These are phyloP conservation scores for Bathelium albidoporum DNA, from an alignment of 495 filamentous ascomycete genomes.

Conservation along the genomic window DNA sequence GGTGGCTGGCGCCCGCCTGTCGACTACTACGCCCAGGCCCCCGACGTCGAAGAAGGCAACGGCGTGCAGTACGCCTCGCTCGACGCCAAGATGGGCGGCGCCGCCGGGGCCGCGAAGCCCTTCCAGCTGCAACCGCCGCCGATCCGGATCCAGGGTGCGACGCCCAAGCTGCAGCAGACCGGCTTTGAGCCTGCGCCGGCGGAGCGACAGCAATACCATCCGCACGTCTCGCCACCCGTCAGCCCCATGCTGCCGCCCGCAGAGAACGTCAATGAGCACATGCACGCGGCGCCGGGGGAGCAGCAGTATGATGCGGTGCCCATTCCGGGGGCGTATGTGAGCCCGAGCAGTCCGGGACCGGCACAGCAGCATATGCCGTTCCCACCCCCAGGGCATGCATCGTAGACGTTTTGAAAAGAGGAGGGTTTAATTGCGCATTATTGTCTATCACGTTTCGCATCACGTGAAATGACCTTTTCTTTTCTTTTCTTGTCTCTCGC, in stretches of 20 bases:
- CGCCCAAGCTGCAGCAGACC: conserved; percentile 52
- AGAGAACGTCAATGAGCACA: conserved; percentile 31
- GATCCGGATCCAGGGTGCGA: conserved; percentile 62
- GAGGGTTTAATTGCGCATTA: not conserved
- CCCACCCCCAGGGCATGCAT: not conserved
- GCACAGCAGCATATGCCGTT: conserved; percentile 4
- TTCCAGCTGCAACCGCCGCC: conserved; percentile 84
- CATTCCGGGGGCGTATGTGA: conserved; percentile 52
- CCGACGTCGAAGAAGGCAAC: conserved; percentile 43
- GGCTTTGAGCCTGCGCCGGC: conserved; percentile 34
- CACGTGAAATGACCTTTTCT: not conserved
- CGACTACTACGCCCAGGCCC: conserved; percentile 19
- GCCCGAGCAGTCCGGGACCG: conserved; percentile 13
- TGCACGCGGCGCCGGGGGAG: conserved; percentile 50
- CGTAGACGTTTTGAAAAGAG: not conserved
- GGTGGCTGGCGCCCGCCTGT: conserved; percentile 30
- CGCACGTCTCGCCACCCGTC: conserved; percentile 16
- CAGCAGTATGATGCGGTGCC: conserved; percentile 56
- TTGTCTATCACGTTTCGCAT: not conserved
- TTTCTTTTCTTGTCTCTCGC: not conserved
- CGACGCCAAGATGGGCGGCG: conserved; percentile 32
- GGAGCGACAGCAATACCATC: not conserved
- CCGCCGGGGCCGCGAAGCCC: conserved; percentile 47
- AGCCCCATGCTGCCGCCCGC: conserved; percentile 18
- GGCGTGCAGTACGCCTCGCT: conserved; percentile 43